Conservation (phyloP, 108 stramenopile genomes). For the Stephanodiscus triporus region DNA sequence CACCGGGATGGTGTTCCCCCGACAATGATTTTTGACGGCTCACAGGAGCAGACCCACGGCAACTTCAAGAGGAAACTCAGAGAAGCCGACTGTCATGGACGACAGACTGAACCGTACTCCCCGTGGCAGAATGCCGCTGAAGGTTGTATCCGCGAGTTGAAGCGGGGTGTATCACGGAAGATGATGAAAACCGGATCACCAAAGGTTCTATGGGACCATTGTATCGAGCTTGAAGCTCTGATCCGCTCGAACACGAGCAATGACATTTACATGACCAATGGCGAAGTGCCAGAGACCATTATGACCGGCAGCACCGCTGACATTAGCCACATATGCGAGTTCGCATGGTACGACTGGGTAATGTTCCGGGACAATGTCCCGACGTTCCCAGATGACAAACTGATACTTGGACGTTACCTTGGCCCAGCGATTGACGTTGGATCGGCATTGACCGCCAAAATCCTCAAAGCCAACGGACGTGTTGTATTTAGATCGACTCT, state of each 20-base stretch:
- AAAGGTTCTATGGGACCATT: slow-evolving; percentile 30
- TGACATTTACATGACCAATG: slow-evolving; percentile 21
- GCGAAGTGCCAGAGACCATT: slow-evolving; percentile 27
- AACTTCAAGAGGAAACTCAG: slow-evolving; percentile 34
- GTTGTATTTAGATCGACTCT: slow-evolving; percentile 5
- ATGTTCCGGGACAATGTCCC: slow-evolving; percentile 2
- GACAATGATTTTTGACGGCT: slow-evolving; percentile 35
- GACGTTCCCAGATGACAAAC: neutral
- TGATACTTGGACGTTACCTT: neutral
- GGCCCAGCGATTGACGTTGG: slow-evolving; percentile 29
- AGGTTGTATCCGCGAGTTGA: slow-evolving; percentile 31
- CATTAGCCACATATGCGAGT: slow-evolving; percentile 44
- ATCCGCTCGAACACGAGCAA: slow-evolving; percentile 33
- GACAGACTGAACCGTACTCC: slow-evolving; percentile 29
- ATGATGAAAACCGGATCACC: slow-evolving; percentile 14
- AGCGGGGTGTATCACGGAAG: slow-evolving; percentile 15
- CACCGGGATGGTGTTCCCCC: slow-evolving; percentile 39
- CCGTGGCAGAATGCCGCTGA: slow-evolving; percentile 41
- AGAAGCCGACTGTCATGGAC: slow-evolving; percentile 18
- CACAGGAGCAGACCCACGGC: slow-evolving; percentile 30
- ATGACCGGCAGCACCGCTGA: slow-evolving; percentile 49
- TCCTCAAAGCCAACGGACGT: slow-evolving; percentile 28
- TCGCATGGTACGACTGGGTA: slow-evolving; percentile 51
- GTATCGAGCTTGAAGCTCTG: slow-evolving; percentile 20
- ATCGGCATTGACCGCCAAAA: slow-evolving; percentile 13